Evolutionary conservation across 257 asterid species (phyloP).

Genomic region (Gynochthodes officinalis): DNA sequence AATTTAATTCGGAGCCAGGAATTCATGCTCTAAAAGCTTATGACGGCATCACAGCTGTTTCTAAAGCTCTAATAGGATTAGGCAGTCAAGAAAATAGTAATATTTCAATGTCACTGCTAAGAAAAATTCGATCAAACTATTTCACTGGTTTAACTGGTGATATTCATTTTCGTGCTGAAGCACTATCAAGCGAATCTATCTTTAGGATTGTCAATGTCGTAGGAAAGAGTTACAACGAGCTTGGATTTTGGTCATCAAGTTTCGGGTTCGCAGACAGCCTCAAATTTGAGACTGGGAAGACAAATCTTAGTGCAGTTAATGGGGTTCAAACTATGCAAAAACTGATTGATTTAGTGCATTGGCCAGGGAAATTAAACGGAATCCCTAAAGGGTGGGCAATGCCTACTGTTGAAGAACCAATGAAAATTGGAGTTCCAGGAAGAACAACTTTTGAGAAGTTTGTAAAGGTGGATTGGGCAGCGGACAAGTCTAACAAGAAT

Average conservation of each 20-base stretch:
- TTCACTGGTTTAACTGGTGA: constrained; percentile 41
- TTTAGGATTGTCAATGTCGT: constrained; percentile 36
- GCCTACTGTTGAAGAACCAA: constrained; percentile 33
- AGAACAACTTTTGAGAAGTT: constrained; percentile 20
- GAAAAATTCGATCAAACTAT: constrained; percentile 22
- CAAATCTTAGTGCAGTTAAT: neutral
- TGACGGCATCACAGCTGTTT: constrained; percentile 34
- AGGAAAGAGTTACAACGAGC: constrained; percentile 32
- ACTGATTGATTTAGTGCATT: constrained; percentile 17
- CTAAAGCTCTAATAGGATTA: constrained; percentile 13
- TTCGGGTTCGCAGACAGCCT: constrained; percentile 21
- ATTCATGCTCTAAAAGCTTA: constrained; percentile 41
- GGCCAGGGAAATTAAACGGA: constrained; percentile 44
- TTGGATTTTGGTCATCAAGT: constrained; percentile 36
- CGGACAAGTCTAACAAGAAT: neutral
- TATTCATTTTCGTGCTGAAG: constrained; percentile 22
- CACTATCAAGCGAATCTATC: constrained; percentile 9
- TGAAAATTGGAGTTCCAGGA: constrained; percentile 41
- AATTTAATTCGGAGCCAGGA: constrained; percentile 30
- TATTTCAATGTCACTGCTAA: constrained; percentile 20
- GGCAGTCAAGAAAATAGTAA: neutral
- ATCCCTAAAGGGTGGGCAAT: constrained; percentile 46
- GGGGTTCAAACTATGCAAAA: constrained; percentile 8
- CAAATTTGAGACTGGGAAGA: too few species aligned
- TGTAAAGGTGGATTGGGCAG: constrained; percentile 23